Evolutionary conservation across 2,329 filamentous ascomycete genomes (phyloP), one percentile per base, ranked within the genome.

Genomic region (Alternaria angustiovoidea): DNA sequence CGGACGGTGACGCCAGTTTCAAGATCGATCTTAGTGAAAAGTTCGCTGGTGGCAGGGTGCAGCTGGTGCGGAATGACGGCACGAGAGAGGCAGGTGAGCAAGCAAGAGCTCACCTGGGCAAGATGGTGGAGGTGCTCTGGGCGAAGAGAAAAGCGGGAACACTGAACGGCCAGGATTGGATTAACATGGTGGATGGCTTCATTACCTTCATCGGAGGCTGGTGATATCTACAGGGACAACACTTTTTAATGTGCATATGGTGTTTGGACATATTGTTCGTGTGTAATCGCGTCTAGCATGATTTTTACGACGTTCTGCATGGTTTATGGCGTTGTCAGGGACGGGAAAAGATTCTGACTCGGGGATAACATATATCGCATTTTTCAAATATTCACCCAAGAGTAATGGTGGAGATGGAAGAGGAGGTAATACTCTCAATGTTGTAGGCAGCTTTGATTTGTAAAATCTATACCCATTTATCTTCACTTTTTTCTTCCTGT

Each of bases 1-100:
- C 76, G 1, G 76, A 79, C 30, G 76, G 77, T 3, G 76, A 78
- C 48, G 76, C 77, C 9, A 77, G 72, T 26, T 79, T 78, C 64
- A 68, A 59, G 34, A 75, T 79, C 34, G 75, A 79, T 32, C 57
- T 79, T 20, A 78, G 75, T 51, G 77, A 79, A 62, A 77, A 78
- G 66, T 74, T 62, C 36, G 32, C 54, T 1, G 72, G 75, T 6
- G 77, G 77, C 0, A 65, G 61, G 32, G 76, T 79, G 5, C 63
- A 69, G 51, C 48, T 79, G 26, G 62, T 75, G 43, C 57, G 76
- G 51, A 77, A 77, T 43, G 76, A 78, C 47, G 77, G 77, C 9
- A 74, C 69, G 3, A 51, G 44, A n/a, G 68, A 71, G 34, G 73
- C 72, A 9, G 77, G 71, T 3, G 70, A 75, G 55, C 62, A 64